Percentiles rank a stretch among this genome's conserved stretches.
These are phyloP conservation scores for Madurella fahalii DNA, from an alignment of 2,329 filamentous ascomycete genomes.

Conservation along the genomic window DNA sequence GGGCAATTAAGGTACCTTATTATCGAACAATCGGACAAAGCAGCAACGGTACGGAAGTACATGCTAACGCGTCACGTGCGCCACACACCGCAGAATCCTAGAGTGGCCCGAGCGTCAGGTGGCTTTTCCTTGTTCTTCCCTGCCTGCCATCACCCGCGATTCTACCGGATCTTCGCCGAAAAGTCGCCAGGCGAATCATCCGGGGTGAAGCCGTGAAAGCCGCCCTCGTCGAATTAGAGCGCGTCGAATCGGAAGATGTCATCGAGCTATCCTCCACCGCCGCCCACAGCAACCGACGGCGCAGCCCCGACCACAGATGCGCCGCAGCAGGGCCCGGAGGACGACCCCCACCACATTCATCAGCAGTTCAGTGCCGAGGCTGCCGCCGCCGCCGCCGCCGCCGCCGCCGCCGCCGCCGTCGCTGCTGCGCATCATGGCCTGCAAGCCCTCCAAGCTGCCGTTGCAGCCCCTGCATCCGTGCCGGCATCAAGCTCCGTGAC, in stretches of 20 bases:
- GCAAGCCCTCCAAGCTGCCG: conserved; percentile 26
- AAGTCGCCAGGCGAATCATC: conserved; percentile 20
- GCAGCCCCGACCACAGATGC: neutral
- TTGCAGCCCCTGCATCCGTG: conserved; percentile 12
- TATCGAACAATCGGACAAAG: too few species aligned
- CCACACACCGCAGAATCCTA: neutral
- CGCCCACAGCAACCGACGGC: conserved; percentile 10
- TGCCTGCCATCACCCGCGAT: conserved; percentile 16
- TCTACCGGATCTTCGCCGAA: conserved; percentile 27
- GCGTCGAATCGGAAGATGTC: conserved; percentile 15
- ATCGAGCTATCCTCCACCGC: conserved; percentile 21
- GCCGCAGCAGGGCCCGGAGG: conserved; percentile 4
- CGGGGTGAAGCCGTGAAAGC: conserved; percentile 21
- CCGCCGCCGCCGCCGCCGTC: conserved; percentile 16
- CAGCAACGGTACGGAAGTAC: too few species aligned
- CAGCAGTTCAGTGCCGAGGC: conserved; percentile 10
- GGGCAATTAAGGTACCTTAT: too few species aligned
- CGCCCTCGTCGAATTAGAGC: neutral
- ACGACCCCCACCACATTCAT: conserved; percentile 6
- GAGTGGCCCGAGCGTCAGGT: neutral
- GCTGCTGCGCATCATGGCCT: conserved; percentile 25
- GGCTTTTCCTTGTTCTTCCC: neutral
- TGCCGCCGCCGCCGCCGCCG: conserved; percentile 15
- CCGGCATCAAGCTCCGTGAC: conserved; percentile 11
- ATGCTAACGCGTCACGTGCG: too few species aligned